Evolutionary conservation across 305 asterid species (phyloP).

Genomic region (Fraxinus dipetala): DNA sequence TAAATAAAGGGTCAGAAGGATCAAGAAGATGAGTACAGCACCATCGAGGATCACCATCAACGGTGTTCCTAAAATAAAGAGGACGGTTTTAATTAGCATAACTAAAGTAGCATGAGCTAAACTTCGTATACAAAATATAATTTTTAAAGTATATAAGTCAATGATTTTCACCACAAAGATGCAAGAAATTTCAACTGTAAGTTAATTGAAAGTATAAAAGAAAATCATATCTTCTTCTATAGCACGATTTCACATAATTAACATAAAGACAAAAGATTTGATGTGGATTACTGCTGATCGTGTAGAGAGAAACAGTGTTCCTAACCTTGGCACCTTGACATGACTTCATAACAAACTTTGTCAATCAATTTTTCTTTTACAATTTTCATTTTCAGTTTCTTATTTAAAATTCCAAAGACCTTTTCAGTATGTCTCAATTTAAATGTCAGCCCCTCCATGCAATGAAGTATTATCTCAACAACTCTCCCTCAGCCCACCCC

Average conservation of each 20-base stretch:
- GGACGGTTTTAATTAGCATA: not conserved
- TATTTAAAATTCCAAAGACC: not conserved
- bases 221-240: not conserved
- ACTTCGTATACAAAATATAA: conserved; percentile 9
- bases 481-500: not conserved
- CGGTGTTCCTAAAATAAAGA: conserved; percentile 72
- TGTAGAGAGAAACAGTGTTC: not conserved
- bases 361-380: not conserved
- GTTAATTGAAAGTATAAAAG: not conserved
- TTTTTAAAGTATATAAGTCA: conserved; percentile 1
- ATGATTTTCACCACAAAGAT: conserved; percentile 8
- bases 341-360: not conserved
- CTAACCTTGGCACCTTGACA: not conserved
- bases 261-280: not conserved
- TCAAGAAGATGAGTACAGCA: conserved; percentile 95
- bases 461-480: not conserved
- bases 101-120: conserved; percentile 4
- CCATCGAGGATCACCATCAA: conserved; percentile 75
- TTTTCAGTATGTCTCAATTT: not conserved
- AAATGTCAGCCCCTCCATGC: not conserved
- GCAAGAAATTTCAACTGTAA: not conserved
- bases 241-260: not conserved
- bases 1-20: conserved; percentile 89
- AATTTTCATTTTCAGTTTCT: not conserved
- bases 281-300: not conserved